phyloP scores from a whole-genome alignment of 306 rosid genomes.

The Senna siamea region DNA sequence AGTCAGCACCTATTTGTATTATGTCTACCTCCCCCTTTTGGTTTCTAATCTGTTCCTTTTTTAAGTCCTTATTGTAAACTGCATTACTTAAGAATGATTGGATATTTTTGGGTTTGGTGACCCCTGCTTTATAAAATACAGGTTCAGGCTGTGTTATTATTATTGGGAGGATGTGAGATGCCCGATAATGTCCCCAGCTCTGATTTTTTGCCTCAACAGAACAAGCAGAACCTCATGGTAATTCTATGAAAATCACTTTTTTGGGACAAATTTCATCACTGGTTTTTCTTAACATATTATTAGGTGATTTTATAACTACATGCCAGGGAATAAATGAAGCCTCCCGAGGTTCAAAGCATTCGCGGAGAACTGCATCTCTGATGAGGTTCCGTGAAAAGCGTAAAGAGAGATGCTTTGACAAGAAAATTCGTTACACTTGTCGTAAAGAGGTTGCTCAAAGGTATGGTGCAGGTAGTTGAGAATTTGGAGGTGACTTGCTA shows the following conservation, averaged over 20 bases:
- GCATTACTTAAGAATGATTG: background rate
- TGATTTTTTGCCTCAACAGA: slow-evolving; percentile 44
- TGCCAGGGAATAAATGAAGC: slow-evolving; percentile 55
- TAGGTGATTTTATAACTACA: slow-evolving; percentile 5
- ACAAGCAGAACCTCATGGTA: slow-evolving; percentile 51
- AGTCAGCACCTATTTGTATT: background rate
- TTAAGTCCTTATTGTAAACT: background rate
- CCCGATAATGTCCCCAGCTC: slow-evolving; percentile 41
- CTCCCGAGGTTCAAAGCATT: slow-evolving; percentile 54
- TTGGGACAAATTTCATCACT: background rate
- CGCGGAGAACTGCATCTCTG: slow-evolving; percentile 71
- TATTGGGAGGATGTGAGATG: slow-evolving; percentile 62
- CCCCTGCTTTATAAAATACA: slow-evolving; percentile 34
- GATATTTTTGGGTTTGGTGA: slow-evolving; percentile 13
- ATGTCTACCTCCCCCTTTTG: background rate
- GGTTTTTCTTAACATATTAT: slow-evolving; percentile 4
- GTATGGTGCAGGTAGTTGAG: slow-evolving; percentile 42
- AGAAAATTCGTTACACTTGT: slow-evolving; percentile 68
- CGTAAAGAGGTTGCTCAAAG: slow-evolving; percentile 80
- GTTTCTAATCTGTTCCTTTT: background rate
- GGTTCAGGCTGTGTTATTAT: slow-evolving; percentile 79
- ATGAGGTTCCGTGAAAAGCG: slow-evolving; percentile 79
- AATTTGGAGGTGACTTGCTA: slow-evolving; percentile 5
- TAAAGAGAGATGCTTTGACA: slow-evolving; percentile 78
- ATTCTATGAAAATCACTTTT: slow-evolving; percentile 27